Conservation (phyloP, 768 basidiomycete genomes). For the Boletus tomentosulus region DNA sequence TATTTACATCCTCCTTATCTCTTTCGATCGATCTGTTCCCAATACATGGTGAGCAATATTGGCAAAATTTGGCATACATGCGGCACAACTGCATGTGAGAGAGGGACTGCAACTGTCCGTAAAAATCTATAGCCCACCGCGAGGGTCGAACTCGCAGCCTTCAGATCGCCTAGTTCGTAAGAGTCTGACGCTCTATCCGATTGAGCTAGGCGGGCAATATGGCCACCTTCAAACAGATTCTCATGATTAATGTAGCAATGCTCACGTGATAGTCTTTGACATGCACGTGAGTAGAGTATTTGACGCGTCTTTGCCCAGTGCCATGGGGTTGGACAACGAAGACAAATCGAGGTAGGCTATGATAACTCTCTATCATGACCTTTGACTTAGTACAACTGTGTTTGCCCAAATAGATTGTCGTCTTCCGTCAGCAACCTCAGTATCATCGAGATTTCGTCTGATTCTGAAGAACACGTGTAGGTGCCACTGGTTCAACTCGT, state of each 20-base stretch:
- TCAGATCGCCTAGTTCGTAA: constrained; percentile 44
- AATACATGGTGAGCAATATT: too few species aligned
- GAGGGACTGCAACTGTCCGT: too few species aligned
- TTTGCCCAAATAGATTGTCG: not conserved
- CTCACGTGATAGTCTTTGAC: constrained; percentile 17
- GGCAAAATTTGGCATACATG: too few species aligned
- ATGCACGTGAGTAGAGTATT: constrained; percentile 10
- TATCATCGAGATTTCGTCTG: constrained; percentile 56
- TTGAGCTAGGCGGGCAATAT: constrained; percentile 57
- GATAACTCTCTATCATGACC: not conserved
- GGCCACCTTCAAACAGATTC: not conserved
- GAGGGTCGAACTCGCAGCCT: constrained; percentile 65
- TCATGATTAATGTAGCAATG: not conserved
- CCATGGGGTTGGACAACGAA: constrained; percentile 45
- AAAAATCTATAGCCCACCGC: constrained; percentile 57
- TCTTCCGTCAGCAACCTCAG: constrained; percentile 14
- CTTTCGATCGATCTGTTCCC: too few species aligned
- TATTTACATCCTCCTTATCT: too few species aligned
- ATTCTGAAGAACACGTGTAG: constrained; percentile 38
- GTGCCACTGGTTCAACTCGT: constrained; percentile 5
- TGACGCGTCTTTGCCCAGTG: constrained; percentile 2
- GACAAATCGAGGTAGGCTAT: constrained; percentile 35
- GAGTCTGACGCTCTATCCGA: constrained; percentile 67
- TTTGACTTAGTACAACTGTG: not conserved
- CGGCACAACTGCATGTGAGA: too few species aligned